Conservation (phyloP, 2,329 filamentous ascomycete species). For the Pyricularia grisea region DNA sequence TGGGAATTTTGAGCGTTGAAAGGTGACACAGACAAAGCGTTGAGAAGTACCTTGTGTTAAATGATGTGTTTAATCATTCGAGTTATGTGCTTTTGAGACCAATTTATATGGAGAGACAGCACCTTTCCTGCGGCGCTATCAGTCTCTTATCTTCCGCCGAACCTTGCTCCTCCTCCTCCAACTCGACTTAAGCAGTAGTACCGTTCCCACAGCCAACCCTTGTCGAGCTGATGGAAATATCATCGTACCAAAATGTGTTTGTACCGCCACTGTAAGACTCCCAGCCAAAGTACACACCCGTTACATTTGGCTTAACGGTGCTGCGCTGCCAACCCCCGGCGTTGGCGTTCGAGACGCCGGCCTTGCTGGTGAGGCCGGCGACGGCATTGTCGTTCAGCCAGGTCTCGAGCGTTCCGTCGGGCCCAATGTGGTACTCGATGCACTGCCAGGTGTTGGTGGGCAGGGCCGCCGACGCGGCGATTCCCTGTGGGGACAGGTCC, state of each 20-base stretch:
- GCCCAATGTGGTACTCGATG: conserved; percentile 51
- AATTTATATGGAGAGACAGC: not conserved
- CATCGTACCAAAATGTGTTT: conserved; percentile 57
- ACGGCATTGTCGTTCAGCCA: conserved; percentile 47
- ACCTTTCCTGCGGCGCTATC: no score
- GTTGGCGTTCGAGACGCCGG: conserved; percentile 39
- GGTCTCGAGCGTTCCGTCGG: conserved; percentile 49
- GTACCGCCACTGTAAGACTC: conserved; percentile 50
- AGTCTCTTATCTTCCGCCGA: no score
- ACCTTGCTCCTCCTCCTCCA: not conserved
- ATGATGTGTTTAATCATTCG: no score
- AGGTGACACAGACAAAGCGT: no score
- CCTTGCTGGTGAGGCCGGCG: conserved; percentile 37
- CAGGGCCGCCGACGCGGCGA: conserved; percentile 41
- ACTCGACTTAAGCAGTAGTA: not conserved
- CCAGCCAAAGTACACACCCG: conserved; percentile 52
- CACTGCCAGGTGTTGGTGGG: conserved; percentile 44
- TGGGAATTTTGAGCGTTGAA: no score
- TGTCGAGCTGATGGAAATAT: conserved; percentile 38
- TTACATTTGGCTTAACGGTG: conserved; percentile 38
- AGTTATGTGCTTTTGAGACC: not conserved
- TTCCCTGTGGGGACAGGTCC: conserved; percentile 49
- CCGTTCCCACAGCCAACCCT: conserved; percentile 34
- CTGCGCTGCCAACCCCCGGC: conserved; percentile 42
- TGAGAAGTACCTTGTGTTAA: no score